These are phyloP conservation scores for Sarcocystis neurona DNA, from an alignment of 169 alveolate species.

Conservation along the genomic window DNA sequence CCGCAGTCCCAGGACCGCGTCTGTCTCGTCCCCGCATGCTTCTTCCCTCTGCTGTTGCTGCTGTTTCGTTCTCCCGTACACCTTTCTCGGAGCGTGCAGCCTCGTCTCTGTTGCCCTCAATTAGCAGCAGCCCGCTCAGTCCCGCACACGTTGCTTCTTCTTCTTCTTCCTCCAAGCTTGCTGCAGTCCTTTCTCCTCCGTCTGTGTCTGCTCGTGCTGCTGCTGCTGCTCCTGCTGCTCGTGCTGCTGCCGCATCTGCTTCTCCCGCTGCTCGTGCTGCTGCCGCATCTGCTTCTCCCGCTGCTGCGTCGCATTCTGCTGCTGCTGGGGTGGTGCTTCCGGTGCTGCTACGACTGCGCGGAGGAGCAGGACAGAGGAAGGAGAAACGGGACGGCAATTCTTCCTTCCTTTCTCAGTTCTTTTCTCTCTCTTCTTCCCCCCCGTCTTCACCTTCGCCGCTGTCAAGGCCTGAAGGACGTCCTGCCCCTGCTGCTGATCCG, in stretches of 20 bases:
- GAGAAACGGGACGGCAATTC: too few species aligned
- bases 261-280: not conserved
- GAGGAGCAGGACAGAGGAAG: too few species aligned
- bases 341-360: not conserved
- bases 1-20: too few species aligned
- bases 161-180: not conserved
- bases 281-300: not conserved
- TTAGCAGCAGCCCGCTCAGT: too few species aligned
- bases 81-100: too few species aligned
- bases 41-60: too few species aligned
- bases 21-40: too few species aligned
- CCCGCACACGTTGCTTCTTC: not conserved
- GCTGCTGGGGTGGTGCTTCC: not conserved
- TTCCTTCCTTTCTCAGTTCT: too few species aligned
- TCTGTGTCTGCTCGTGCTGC: slow-evolving; percentile 32
- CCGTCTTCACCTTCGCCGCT: not conserved
- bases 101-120: too few species aligned
- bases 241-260: not conserved
- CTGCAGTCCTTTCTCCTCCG: not conserved
- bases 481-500: too few species aligned
- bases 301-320: not conserved
- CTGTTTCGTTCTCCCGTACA: too few species aligned
- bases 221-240: slow-evolving; percentile 28
- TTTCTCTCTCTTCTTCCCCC: not conserved
- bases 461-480: too few species aligned